phyloP scores from a whole-genome alignment of 306 rosid genomes.

The Fragaria nilgerrensis region DNA sequence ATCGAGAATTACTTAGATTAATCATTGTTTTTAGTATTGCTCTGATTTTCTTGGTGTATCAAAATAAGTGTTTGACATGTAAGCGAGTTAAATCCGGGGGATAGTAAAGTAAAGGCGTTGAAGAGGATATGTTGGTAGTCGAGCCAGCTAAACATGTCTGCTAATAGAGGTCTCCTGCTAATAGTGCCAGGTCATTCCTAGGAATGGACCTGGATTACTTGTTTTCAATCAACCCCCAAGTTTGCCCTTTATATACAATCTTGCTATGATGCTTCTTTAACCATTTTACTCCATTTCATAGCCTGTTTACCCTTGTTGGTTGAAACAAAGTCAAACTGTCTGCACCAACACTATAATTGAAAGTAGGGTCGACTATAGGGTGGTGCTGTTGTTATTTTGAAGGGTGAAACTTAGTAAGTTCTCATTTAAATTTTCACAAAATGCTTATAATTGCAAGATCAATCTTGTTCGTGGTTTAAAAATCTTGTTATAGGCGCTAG shows the following conservation, averaged over 20 bases:
- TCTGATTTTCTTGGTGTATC: no score
- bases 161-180: conserved; percentile 43
- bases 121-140: conserved; percentile 23
- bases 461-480: no score
- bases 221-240: not conserved
- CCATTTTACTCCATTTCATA: not conserved
- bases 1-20: no score
- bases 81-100: not conserved
- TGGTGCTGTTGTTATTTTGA: not conserved
- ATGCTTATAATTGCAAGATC: no score
- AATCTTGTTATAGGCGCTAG: no score
- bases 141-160: conserved; percentile 47
- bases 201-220: conserved; percentile 12
- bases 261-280: not conserved
- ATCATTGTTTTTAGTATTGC: not conserved
- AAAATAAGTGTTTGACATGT: no score
- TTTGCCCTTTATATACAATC: not conserved
- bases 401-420: not conserved
- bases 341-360: not conserved
- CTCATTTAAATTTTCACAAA: no score
- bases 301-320: not conserved
- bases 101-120: conserved; percentile 6
- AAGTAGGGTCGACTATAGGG: not conserved
- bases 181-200: conserved; percentile 24
- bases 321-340: not conserved